A percentile compares a stretch with the other conserved stretches of the same genome.
Conservation (phyloP, 257 asterid species). For the Capsicum chinense region DNA sequence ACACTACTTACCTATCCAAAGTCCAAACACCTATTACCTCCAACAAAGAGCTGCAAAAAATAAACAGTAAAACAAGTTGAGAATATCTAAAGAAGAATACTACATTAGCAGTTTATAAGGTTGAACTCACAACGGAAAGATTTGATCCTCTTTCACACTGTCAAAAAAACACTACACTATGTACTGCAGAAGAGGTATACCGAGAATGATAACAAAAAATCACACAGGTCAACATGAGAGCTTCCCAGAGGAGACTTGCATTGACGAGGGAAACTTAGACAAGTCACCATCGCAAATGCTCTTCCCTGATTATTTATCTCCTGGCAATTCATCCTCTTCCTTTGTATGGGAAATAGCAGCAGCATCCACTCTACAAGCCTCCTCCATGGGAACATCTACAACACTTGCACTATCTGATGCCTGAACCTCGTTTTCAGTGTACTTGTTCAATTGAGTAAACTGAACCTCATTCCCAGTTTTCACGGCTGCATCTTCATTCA, state of each 20-base stretch:
- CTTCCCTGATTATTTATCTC: conserved; percentile 34
- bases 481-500: conserved; percentile 27
- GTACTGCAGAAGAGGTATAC: conserved; percentile 19
- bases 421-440: conserved; percentile 13
- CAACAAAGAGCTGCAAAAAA: neutral
- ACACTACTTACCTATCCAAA: neutral
- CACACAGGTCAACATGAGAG: conserved; percentile 26
- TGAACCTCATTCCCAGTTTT: conserved; percentile 26
- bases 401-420: conserved; percentile 20
- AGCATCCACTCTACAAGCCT: conserved; percentile 27
- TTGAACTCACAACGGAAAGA: neutral
- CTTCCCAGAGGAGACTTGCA: conserved; percentile 34
- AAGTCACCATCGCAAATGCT: conserved; percentile 46
- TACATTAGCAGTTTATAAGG: neutral
- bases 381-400: conserved; percentile 32
- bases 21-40: conserved; percentile 15
- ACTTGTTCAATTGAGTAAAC: conserved; percentile 24
- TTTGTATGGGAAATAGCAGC: conserved; percentile 27
- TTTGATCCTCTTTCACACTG: neutral
- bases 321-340: conserved; percentile 25
- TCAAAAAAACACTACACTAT: neutral
- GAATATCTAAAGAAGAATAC: neutral
- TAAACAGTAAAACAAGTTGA: neutral
- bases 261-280: conserved; percentile 39
- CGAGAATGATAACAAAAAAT: neutral